A percentile compares a stretch with the other conserved stretches of the same genome.
phyloP scores from a whole-genome alignment of 78 protist species.

The Salpingoeca rosetta region DNA sequence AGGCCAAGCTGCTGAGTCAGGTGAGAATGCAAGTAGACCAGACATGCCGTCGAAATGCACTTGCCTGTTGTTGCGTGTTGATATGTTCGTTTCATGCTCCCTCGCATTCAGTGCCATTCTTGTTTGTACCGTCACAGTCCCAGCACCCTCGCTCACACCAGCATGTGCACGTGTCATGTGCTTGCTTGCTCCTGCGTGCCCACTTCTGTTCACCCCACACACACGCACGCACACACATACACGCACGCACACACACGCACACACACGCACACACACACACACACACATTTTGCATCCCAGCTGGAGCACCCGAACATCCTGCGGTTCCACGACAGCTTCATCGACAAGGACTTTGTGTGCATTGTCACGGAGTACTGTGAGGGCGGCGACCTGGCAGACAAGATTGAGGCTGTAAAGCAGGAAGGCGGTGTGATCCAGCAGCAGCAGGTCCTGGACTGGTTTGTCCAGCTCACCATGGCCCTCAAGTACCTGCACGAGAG shows the following conservation, averaged over 20 bases:
- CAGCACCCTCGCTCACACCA: neutral
- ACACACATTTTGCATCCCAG: neutral
- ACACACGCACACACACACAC: no score
- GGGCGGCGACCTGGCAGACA: slow-evolving; percentile 32
- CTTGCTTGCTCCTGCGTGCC: neutral
- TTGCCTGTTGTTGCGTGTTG: no score
- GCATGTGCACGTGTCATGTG: neutral
- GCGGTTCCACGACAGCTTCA: neutral
- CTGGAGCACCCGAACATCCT: neutral
- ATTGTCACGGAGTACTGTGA: slow-evolving; percentile 36
- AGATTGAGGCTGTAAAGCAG: neutral
- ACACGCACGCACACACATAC: no score
- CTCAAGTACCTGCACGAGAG: slow-evolving; percentile 36
- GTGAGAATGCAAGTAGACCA: no score
- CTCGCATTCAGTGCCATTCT: neutral
- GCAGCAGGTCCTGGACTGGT: neutral
- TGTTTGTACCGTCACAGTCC: no score
- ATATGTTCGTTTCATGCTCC: no score
- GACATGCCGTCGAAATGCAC: no score
- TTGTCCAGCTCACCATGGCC: slow-evolving; percentile 20
- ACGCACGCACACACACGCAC: no score
- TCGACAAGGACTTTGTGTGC: neutral
- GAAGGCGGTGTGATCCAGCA: neutral
- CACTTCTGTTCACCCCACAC: no score
- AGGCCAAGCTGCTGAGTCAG: neutral